Evolutionary conservation across 2,329 filamentous ascomycete genomes (phyloP).

Genomic region (Neopestalotiopsis sp.): DNA sequence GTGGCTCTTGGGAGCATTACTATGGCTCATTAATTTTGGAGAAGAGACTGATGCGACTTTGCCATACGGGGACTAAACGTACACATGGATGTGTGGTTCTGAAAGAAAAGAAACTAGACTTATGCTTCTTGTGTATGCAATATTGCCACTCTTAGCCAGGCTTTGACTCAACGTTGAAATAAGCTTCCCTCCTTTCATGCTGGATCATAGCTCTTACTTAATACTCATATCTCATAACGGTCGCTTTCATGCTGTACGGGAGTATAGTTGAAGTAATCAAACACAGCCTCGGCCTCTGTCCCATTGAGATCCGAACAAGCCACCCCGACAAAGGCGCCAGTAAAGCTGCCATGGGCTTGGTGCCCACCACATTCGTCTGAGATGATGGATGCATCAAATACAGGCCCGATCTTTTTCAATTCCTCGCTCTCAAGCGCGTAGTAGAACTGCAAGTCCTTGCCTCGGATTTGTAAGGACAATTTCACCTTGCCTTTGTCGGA

Average conservation of each 20-base stretch:
- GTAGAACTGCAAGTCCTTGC: conserved; percentile 59
- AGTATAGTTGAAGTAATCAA: conserved; percentile 58
- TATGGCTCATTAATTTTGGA: too few relatives aligned
- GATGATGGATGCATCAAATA: conserved; percentile 63
- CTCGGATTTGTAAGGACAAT: conserved; percentile 57
- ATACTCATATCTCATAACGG: conserved; percentile 50
- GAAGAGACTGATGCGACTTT: too few relatives aligned
- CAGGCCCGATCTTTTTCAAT: conserved; percentile 56
- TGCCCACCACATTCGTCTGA: conserved; percentile 70
- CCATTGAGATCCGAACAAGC: conserved; percentile 63
- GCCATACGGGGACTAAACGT: too few relatives aligned
- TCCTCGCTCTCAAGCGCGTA: conserved; percentile 56
- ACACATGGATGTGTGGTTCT: too few relatives aligned
- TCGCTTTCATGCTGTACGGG: conserved; percentile 54
- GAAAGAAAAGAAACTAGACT: too few relatives aligned
- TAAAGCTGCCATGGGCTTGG: conserved; percentile 66
- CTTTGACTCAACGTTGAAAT: too few relatives aligned
- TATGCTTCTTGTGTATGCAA: too few relatives aligned
- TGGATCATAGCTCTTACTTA: neutral
- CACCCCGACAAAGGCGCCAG: conserved; percentile 64
- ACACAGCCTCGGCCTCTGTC: conserved; percentile 49
- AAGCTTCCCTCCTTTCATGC: too few relatives aligned
- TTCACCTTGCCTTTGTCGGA: conserved; percentile 61
- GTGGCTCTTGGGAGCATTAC: too few relatives aligned
- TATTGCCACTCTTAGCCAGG: too few relatives aligned